Percentiles rank a stretch among this genome's conserved stretches.
Evolutionary conservation across 306 rosid genomes (phyloP).

Genomic region (Canavalia gladiata): DNA sequence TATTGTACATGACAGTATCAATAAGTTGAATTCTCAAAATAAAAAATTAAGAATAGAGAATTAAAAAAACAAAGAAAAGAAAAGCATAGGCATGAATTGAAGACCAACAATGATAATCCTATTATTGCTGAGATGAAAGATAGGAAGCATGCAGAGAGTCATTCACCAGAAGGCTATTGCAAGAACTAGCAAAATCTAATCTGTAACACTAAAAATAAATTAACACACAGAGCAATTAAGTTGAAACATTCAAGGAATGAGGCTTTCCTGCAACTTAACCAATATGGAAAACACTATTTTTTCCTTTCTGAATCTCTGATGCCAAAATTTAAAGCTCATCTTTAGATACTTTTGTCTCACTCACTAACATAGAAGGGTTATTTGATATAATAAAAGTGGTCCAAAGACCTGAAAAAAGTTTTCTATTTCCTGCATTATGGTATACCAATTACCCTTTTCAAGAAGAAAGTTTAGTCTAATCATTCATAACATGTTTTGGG

Average conservation of each 20-base stretch:
- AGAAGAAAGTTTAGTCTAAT: slow-evolving; percentile 22
- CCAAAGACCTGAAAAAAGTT: slow-evolving; percentile 16
- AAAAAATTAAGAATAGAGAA: neutral
- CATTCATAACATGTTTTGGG: slow-evolving; percentile 22
- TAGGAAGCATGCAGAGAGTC: neutral
- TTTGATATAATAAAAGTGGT: neutral
- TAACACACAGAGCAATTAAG: neutral
- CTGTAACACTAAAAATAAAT: neutral
- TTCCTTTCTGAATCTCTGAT: neutral
- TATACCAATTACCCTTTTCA: neutral
- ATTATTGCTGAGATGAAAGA: neutral
- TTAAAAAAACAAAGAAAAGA: neutral
- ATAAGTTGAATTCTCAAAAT: neutral
- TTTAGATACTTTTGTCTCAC: neutral
- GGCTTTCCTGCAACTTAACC: slow-evolving; percentile 9
- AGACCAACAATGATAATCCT: neutral
- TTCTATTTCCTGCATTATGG: neutral
- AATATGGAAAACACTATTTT: neutral
- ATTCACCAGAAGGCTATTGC: neutral
- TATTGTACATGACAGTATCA: neutral
- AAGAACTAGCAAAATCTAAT: slow-evolving; percentile 10
- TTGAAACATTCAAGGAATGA: neutral
- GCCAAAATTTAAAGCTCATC: neutral
- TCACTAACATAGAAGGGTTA: neutral
- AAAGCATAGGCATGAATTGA: neutral